phyloP scores from a whole-genome alignment of 1,284 basidiomycete genomes.

The Coriolopsis trogii region DNA sequence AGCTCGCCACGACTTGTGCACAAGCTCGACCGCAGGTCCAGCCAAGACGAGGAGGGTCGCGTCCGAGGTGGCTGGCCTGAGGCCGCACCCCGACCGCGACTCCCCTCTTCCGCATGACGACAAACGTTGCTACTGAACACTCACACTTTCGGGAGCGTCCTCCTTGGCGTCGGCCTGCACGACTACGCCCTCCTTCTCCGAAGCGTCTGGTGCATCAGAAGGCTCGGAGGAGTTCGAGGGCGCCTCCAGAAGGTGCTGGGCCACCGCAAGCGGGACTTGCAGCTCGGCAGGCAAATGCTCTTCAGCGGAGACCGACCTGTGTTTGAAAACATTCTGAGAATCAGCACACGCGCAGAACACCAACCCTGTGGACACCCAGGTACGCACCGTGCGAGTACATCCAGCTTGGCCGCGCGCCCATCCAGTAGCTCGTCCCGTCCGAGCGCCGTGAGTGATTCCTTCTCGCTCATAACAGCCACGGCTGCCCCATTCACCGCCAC shows the following conservation, averaged over 20 bases:
- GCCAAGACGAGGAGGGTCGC: too few relatives aligned
- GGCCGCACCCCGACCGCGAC: too few relatives aligned
- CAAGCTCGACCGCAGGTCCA: not conserved
- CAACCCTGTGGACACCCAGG: slow-evolving; percentile 10
- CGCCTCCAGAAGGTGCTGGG: slow-evolving; percentile 57
- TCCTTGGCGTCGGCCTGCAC: slow-evolving; percentile 30
- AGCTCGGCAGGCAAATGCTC: slow-evolving; percentile 65
- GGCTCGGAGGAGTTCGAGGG: slow-evolving; percentile 28
- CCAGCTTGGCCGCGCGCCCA: slow-evolving; percentile 62
- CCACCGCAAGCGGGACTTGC: slow-evolving; percentile 62
- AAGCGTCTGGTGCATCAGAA: slow-evolving; percentile 32
- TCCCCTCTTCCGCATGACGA: not conserved
- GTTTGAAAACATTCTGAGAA: slow-evolving; percentile 11
- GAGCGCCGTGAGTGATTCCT: slow-evolving; percentile 67
- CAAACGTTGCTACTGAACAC: slow-evolving; percentile 5
- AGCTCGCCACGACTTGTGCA: too few relatives aligned
- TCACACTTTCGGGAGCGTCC: slow-evolving; percentile 32
- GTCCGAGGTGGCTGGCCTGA: too few relatives aligned
- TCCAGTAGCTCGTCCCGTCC: slow-evolving; percentile 76
- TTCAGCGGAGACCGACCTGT: slow-evolving; percentile 44
- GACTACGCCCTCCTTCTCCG: slow-evolving; percentile 35
- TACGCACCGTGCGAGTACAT: slow-evolving; percentile 63
- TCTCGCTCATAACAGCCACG: slow-evolving; percentile 69
- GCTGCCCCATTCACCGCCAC: slow-evolving; percentile 59
- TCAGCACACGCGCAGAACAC: slow-evolving; percentile 3